phyloP scores from a whole-genome alignment of 1,284 basidiomycete species.

The Cystobasidiaceae sp. region DNA sequence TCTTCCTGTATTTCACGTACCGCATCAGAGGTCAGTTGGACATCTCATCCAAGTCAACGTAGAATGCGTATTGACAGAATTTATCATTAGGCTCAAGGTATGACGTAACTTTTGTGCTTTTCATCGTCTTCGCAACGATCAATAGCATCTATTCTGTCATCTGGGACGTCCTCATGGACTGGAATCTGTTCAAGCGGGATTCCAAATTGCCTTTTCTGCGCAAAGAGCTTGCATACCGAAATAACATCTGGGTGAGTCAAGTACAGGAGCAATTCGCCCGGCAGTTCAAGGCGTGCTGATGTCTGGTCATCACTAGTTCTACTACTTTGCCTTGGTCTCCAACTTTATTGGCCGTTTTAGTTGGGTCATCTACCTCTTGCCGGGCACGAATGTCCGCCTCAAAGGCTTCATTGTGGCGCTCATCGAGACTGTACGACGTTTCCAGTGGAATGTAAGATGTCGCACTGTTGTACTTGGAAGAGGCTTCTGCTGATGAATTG shows the following conservation, averaged over 20 bases:
- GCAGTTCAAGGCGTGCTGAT: no score
- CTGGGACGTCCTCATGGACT: conserved; percentile 39
- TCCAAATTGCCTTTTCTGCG: conserved; percentile 36
- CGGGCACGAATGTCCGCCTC: neutral
- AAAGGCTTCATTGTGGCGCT: conserved; percentile 24
- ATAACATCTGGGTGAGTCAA: conserved; percentile 29
- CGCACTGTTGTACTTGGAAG: conserved; percentile 1
- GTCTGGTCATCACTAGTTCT: conserved; percentile 27
- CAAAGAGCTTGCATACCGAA: conserved; percentile 39
- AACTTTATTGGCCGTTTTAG: conserved; percentile 39
- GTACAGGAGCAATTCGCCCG: neutral
- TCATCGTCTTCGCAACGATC: conserved; percentile 27
- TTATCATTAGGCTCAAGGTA: neutral
- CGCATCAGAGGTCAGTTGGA: conserved; percentile 40
- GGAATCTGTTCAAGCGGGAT: conserved; percentile 37
- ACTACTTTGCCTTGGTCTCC: conserved; percentile 37
- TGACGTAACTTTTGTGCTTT: conserved; percentile 13
- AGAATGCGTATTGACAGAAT: neutral
- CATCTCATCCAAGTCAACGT: neutral
- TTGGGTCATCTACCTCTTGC: conserved; percentile 32
- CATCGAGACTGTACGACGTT: conserved; percentile 23
- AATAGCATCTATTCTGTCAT: conserved; percentile 28
- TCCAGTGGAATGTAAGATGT: conserved; percentile 30
- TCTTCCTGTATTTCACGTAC: conserved; percentile 45
- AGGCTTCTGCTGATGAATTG: neutral